phyloP scores from a whole-genome alignment of 305 asterid genomes.

The Plantago rigida region DNA sequence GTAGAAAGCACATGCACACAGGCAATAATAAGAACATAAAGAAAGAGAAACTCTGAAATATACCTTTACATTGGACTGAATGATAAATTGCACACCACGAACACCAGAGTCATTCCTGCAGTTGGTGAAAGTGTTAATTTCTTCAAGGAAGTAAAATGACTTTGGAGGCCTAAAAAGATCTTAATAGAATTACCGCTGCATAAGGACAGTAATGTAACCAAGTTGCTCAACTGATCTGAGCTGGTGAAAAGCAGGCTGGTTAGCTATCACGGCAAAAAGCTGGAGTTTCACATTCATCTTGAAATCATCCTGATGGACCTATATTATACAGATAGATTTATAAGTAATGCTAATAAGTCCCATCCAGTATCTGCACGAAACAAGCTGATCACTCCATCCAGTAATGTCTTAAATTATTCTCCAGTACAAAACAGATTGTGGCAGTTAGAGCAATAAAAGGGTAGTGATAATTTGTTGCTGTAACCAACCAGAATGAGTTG shows the following conservation, averaged over 20 bases:
- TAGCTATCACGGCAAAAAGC: conserved; percentile 76
- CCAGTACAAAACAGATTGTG: not conserved
- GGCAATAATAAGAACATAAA: too few species aligned
- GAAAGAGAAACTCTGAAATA: not conserved
- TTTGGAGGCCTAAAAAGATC: too few species aligned
- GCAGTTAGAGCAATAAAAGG: not conserved
- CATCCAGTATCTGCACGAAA: not conserved
- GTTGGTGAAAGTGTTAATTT: not conserved
- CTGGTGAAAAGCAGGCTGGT: conserved; percentile 94
- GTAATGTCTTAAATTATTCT: too few species aligned
- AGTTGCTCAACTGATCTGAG: conserved; percentile 98
- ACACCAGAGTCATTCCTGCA: conserved; percentile 80
- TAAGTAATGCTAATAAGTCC: not conserved
- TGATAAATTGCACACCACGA: conserved; percentile 80
- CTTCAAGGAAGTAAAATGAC: too few species aligned
- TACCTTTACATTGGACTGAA: conserved; percentile 88
- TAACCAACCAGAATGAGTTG: too few species aligned
- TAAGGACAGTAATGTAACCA: conserved; percentile 81
- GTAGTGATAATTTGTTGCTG: not conserved
- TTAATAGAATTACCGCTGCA: conserved; percentile 52
- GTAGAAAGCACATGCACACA: too few species aligned
- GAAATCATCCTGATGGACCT: conserved; percentile 94
- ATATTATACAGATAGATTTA: conserved; percentile 22
- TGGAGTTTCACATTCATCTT: conserved; percentile 68
- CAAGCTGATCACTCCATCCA: not conserved